A percentile compares a stretch with the other conserved stretches of the same genome.
Conservation (phyloP, 2,329 filamentous ascomycete species). For the Penicillium sp. region DNA sequence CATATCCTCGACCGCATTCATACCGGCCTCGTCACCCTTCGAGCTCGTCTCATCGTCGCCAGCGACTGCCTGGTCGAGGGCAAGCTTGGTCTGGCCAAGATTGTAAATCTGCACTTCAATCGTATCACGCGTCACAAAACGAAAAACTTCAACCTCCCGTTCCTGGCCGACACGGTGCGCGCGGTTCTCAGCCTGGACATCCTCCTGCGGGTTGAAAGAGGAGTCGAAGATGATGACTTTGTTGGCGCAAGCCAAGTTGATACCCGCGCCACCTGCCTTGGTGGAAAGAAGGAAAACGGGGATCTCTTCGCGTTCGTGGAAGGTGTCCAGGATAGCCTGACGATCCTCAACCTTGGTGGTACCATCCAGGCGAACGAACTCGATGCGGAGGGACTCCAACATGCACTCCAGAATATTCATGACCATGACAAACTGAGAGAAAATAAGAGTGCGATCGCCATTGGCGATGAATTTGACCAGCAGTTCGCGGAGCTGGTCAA, state of each 20-base stretch:
- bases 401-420: constrained; percentile 86
- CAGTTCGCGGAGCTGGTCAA: constrained; percentile 71
- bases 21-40: constrained; percentile 45
- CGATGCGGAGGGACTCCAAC: constrained; percentile 64
- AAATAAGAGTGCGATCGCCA: constrained; percentile 82
- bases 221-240: constrained; percentile 97
- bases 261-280: constrained; percentile 89
- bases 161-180: constrained; percentile 92
- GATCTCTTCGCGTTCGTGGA: constrained; percentile 68
- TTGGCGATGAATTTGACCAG: constrained; percentile 67
- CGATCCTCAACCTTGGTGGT: constrained; percentile 73
- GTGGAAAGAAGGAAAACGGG: constrained; percentile 91
- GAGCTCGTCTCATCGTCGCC: constrained; percentile 52
- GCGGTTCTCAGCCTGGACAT: constrained; percentile 96
- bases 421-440: constrained; percentile 87
- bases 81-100: constrained; percentile 86
- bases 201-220: constrained; percentile 96
- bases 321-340: constrained; percentile 82
- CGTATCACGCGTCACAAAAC: constrained; percentile 71
- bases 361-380: constrained; percentile 82
- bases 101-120: constrained; percentile 92
- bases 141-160: constrained; percentile 80
- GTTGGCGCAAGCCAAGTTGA: constrained; percentile 92
- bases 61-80: constrained; percentile 70
- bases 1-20: constrained; percentile 48